Percentiles rank a stretch among this genome's conserved stretches.
Evolutionary conservation across 1,284 basidiomycete species (phyloP).

Genomic region (Cryptococcus maquisensis): DNA sequence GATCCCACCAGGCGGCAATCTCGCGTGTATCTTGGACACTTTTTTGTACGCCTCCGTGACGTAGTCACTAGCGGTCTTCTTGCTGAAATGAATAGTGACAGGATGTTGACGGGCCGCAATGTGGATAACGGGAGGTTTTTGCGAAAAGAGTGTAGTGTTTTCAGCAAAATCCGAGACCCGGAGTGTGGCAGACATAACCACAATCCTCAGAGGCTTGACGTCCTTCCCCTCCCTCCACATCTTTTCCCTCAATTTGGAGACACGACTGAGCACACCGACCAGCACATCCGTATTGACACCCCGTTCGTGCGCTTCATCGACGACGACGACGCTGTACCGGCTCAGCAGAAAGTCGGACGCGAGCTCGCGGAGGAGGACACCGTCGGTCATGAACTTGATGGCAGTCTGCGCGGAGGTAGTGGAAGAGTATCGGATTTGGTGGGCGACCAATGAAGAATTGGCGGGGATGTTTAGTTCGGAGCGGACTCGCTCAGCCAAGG

Average conservation of each 20-base stretch:
- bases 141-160: slow-evolving; percentile 76
- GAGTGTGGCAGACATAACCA: slow-evolving; percentile 99
- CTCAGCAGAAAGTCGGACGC: slow-evolving; percentile 83
- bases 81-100: slow-evolving; percentile 90
- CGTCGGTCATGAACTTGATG: slow-evolving; percentile 99
- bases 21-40: slow-evolving; percentile 70
- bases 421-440: slow-evolving; percentile 96
- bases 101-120: slow-evolving; percentile 90
- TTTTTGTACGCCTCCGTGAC: slow-evolving; percentile 88
- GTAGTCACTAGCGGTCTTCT: slow-evolving; percentile 81
- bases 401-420: slow-evolving; percentile 82
- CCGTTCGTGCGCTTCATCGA: slow-evolving; percentile 97
- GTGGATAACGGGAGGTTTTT: slow-evolving; percentile 82
- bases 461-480: slow-evolving; percentile 74
- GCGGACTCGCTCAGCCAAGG: slow-evolving; percentile 87
- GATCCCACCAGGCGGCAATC: slow-evolving; percentile 66
- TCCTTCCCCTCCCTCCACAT: slow-evolving; percentile 71
- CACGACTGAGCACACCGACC: slow-evolving; percentile 89
- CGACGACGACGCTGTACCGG: slow-evolving; percentile 89
- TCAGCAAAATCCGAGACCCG: slow-evolving; percentile 89
- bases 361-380: slow-evolving; percentile 89
- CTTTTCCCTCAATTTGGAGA: slow-evolving; percentile 80
- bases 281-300: slow-evolving; percentile 98
- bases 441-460: slow-evolving; percentile 70
- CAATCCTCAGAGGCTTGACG: slow-evolving; percentile 73